These are phyloP conservation scores for Thelonectria discophora DNA, from an alignment of 2,329 filamentous ascomycete genomes.

Conservation along the genomic window DNA sequence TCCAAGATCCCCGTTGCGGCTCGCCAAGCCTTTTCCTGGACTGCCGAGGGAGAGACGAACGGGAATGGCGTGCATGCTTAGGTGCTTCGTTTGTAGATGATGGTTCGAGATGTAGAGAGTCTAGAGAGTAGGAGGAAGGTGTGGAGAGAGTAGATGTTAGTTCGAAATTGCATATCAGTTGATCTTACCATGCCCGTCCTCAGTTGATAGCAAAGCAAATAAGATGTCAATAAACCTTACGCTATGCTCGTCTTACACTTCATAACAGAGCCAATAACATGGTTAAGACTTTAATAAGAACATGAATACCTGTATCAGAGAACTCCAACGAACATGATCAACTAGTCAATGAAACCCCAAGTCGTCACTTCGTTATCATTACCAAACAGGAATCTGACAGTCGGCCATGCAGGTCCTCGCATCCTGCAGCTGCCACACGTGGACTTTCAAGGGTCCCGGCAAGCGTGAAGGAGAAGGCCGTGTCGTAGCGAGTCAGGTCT, in stretches of 20 bases:
- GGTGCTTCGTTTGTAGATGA: background rate
- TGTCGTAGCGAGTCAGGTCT: background rate
- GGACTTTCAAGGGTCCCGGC: background rate
- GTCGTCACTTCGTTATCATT: background rate
- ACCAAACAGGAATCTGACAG: background rate
- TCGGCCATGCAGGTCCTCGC: background rate
- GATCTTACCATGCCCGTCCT: no score
- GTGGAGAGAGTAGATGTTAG: background rate
- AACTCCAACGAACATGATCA: no score
- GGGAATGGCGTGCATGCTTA: constrained; percentile 3
- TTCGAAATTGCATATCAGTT: background rate
- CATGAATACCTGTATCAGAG: no score
- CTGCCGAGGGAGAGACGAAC: constrained; percentile 16
- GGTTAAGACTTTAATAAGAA: no score
- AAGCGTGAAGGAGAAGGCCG: background rate
- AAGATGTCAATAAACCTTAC: no score
- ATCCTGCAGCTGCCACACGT: background rate
- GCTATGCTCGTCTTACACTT: no score
- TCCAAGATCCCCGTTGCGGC: constrained; percentile 22
- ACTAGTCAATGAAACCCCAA: no score
- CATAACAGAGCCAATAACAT: no score
- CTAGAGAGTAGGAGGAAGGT: background rate
- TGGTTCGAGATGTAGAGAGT: background rate
- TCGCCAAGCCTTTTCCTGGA: constrained; percentile 23
- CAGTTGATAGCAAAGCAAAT: no score